Conservation (phyloP, 331 rosid species). For the Malus hybrid region DNA sequence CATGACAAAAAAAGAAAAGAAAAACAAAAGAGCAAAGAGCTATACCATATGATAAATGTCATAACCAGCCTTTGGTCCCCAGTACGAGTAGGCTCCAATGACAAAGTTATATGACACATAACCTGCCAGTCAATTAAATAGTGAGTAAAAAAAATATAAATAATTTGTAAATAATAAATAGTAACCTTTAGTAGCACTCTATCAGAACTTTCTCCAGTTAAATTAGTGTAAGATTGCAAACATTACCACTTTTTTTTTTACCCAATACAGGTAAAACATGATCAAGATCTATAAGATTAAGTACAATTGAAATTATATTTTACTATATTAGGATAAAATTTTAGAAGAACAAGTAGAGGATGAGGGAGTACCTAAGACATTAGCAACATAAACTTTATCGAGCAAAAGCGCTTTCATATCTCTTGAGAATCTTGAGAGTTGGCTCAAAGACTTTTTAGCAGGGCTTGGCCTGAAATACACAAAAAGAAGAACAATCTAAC, state of each 20-base stretch:
- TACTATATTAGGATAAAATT: conserved; percentile 7
- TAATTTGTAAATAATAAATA: not conserved
- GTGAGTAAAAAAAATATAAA: not conserved
- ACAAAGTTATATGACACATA: conserved; percentile 80
- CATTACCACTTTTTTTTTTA: not conserved
- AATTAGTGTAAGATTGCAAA: not conserved
- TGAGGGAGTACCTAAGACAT: conserved; percentile 61
- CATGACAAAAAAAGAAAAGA: not conserved
- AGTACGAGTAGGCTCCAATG: conserved; percentile 87
- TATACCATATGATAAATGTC: conserved; percentile 87
- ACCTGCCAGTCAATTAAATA: conserved; percentile 48
- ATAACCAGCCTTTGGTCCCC: conserved; percentile 99
- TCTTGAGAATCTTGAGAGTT: conserved; percentile 42
- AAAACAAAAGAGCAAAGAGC: not conserved
- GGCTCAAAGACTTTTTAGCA: conserved; percentile 32
- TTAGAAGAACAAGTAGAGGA: conserved; percentile 2
- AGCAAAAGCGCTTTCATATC: conserved; percentile 70
- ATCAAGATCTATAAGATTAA: not conserved
- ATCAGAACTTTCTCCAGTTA: not conserved
- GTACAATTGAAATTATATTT: conserved; percentile 1
- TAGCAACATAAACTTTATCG: conserved; percentile 73
- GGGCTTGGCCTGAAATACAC: conserved; percentile 40
- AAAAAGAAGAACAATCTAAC: not conserved
- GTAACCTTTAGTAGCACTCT: not conserved
- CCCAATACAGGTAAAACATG: not conserved